phyloP scores from a whole-genome alignment of 2,329 filamentous ascomycete genomes.

The Aspergillus niger region DNA sequence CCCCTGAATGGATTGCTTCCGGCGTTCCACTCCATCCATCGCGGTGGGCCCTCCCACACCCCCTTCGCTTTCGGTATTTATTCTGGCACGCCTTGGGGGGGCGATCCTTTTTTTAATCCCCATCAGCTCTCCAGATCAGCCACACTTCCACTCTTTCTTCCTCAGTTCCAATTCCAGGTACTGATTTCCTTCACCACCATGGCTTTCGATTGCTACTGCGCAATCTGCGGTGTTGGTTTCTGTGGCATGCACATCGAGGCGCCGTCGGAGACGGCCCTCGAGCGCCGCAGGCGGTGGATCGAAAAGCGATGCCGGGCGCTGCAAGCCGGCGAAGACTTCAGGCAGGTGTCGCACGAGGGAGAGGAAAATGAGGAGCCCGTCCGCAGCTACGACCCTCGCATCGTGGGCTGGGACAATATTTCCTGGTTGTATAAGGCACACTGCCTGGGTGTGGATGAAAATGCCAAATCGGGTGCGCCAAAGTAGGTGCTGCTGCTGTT shows the following conservation, averaged over 20 bases:
- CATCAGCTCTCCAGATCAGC: not conserved
- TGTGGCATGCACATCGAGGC: slow-evolving; percentile 25
- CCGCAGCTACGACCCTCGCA: slow-evolving; percentile 24
- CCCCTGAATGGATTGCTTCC: slow-evolving; percentile 9
- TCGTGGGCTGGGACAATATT: slow-evolving; percentile 20
- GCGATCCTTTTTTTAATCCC: not conserved
- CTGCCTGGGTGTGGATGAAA: slow-evolving; percentile 18
- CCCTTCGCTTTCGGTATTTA: slow-evolving; percentile 5
- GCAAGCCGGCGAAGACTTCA: slow-evolving; percentile 10
- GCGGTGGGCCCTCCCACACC: slow-evolving; percentile 2
- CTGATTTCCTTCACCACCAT: slow-evolving; percentile 7
- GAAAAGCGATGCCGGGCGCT: slow-evolving; percentile 20
- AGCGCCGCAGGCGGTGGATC: slow-evolving; percentile 23
- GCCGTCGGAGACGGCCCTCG: slow-evolving; percentile 19
- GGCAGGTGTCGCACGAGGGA: slow-evolving; percentile 8
- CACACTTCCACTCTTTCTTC: not conserved
- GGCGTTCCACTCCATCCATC: not conserved
- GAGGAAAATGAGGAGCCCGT: slow-evolving; percentile 19
- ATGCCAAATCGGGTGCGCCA: slow-evolving; percentile 8
- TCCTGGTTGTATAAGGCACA: slow-evolving; percentile 25
- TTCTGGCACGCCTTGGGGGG: not conserved
- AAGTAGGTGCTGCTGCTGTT: slow-evolving; percentile 14
- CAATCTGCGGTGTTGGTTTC: slow-evolving; percentile 26
- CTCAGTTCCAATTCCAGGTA: not conserved
- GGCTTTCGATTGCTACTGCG: slow-evolving; percentile 29